These are phyloP conservation scores for Bacidia gigantensis DNA, from an alignment of 495 filamentous ascomycete genomes.

Conservation along the genomic window DNA sequence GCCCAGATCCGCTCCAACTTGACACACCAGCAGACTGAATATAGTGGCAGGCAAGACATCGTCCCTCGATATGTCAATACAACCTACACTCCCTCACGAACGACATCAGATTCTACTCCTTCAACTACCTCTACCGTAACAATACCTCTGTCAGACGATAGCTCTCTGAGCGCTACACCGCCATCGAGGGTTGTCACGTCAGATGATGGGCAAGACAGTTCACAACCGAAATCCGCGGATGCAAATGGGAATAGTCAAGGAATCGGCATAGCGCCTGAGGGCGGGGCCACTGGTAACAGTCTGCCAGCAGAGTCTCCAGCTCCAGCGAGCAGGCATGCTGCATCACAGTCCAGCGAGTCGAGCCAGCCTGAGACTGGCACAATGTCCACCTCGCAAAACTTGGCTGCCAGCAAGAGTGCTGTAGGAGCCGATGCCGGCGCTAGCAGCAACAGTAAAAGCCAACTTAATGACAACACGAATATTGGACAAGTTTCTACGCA, in stretches of 20 bases:
- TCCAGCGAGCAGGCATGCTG: background rate
- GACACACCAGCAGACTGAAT: background rate
- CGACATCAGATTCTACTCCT: background rate
- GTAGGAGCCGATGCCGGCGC: background rate
- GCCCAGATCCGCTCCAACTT: background rate
- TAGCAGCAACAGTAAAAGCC: background rate
- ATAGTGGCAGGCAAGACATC: background rate
- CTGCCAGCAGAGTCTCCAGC: background rate
- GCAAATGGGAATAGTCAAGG: background rate
- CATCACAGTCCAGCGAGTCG: background rate
- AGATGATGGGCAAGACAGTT: background rate
- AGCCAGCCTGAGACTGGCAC: background rate
- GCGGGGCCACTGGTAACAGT: background rate
- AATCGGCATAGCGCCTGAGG: background rate
- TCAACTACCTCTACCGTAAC: conserved; percentile 1
- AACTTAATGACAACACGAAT: background rate
- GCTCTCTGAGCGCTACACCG: background rate
- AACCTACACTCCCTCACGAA: background rate
- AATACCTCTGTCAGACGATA: conserved; percentile 3
- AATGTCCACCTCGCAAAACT: background rate
- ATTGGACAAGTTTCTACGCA: background rate
- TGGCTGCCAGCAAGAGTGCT: background rate
- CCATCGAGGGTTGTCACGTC: background rate
- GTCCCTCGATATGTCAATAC: conserved; percentile 1
- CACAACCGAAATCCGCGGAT: no score